phyloP scores from a whole-genome alignment of 2,329 filamentous ascomycete species.

The Raffaelea ambrosiae region DNA sequence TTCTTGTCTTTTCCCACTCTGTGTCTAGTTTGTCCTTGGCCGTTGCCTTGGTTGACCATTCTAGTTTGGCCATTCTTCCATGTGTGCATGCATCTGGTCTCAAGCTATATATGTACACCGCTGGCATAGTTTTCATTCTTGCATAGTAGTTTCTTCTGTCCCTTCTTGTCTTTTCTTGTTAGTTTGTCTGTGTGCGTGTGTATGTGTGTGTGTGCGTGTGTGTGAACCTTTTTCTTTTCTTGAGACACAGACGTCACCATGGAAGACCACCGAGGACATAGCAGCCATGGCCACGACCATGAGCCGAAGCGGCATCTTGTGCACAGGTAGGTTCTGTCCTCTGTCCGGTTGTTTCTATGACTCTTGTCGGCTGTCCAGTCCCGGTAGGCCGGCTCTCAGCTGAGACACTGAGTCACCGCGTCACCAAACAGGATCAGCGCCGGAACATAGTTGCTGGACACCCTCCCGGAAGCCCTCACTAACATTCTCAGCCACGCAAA shows the following conservation, averaged over 20 bases:
- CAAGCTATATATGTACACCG: not conserved
- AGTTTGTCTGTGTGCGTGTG: too few species aligned
- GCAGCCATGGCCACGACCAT: not conserved
- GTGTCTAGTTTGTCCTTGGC: not conserved
- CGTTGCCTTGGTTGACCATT: not conserved
- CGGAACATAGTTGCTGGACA: too few species aligned
- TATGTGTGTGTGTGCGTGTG: too few species aligned
- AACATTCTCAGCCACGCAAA: conserved; percentile 15
- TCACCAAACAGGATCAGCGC: conserved; percentile 1
- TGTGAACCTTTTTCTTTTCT: too few species aligned
- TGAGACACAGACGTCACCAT: too few species aligned
- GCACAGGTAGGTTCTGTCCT: conserved; percentile 13
- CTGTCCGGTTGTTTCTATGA: conserved; percentile 7
- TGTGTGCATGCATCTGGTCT: not conserved
- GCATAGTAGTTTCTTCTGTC: not conserved
- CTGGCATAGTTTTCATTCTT: not conserved
- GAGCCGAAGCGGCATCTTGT: conserved; percentile 8
- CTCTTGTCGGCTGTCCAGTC: not conserved
- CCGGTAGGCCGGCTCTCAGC: too few species aligned
- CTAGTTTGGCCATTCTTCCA: not conserved
- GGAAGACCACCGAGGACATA: not conserved
- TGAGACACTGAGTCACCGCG: not conserved
- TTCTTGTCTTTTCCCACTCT: not conserved
- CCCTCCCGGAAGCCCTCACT: too few species aligned
- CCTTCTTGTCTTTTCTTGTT: not conserved